Base-by-base conservation (phyloP, 1,139 yeast species). In the Yamadazyma spencermartinsiae region DNA sequence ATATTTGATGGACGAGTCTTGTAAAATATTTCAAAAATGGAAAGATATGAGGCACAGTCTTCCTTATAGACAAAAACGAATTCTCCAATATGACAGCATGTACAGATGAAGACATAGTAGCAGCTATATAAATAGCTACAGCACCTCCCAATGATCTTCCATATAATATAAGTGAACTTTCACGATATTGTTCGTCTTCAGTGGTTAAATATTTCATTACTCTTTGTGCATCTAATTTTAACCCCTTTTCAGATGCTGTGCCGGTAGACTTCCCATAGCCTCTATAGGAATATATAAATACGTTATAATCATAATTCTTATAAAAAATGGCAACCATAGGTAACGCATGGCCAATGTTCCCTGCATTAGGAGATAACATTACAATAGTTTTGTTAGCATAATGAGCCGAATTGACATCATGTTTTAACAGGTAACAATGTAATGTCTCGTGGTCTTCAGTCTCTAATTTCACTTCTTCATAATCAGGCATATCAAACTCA, bases 131-230 rank as follows among this genome's bases (percentile, higher is more conserved):
- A 15, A 89, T 76, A 6, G 95, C 89, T 18, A 88, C 96, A 0
- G 98, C 98, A 1, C 98, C 98, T 18, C 98, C 98, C 17, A 92
- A 68, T 4, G 96, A 86, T 40, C 97, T 73, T 1, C 98, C 98
- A 56, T 89, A 90, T 13, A 89, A 69, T 1, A 88, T 64, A 4
- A 90, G 50, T 6, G 81, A 67, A 1, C 85, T 73, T 37, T 70
- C 61, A 36, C 68, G 65, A 41, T 80, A 73, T 44, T 72, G 76
- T 37, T 71, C 73, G 28, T 72, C 74, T 50, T 83, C 82, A 1
- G 64, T 51, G 1, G 67, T 52, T 31, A 92, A 60, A 52, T 73
- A 84, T 12, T 76, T 65, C 68, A 88, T 69, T 1, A 85, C 83
- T 3, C 89, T 69, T 44, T 82, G 82, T 1, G 96, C 95, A 56